Evolutionary conservation across 2,329 filamentous ascomycete genomes (phyloP), one percentile per base, ranked within the genome.

Genomic region (Arthrobotrys megalospora): DNA sequence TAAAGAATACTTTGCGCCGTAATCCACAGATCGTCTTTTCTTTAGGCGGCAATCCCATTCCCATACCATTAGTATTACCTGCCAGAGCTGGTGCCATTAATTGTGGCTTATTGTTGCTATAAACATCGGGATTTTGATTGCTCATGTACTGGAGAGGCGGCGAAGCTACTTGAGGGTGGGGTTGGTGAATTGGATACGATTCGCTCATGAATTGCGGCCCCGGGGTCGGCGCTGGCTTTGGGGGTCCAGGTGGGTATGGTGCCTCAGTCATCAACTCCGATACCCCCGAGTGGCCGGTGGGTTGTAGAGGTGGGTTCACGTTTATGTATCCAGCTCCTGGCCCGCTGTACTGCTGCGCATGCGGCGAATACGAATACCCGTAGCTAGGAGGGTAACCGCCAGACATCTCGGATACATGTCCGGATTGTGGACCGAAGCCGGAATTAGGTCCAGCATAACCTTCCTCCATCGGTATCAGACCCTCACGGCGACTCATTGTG

Each of bases 1-100:
- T 68, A 19, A 65, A 78, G 21, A 78, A 78, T 14, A 45, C 21
- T 34, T 50, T 67, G 11, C 66, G 67, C 4, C 75, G 60, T 11
- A 78, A 0, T 5, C 75, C 75, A 28, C 67, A 72, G n/a, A 78
- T 78, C 6, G 38, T 65, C n/a, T 53, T 77, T 47, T 62, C 34
- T 11, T 34, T 10, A 14, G 66, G 60, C 10, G 67, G 47, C 24
- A 64, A 60, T 19, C 75, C 62, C 28, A 28, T 24, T 10, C n/a
- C 55, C 38, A 28, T 66, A 8, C 10, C 55, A 16, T 1, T 2
- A 43, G 19, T 16, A 28, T 2, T 16, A n/a, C 4, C 52, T 24
- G 28, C 62, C 1, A 24, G 43, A 7, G 11, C 21, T 6, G 52
- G 55, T 28, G 55, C 65, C 11, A 63, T 8, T 6, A 67, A 67